Evolutionary conservation across 441 rosid species (phyloP).

Genomic region (Mallotus japonicus): DNA sequence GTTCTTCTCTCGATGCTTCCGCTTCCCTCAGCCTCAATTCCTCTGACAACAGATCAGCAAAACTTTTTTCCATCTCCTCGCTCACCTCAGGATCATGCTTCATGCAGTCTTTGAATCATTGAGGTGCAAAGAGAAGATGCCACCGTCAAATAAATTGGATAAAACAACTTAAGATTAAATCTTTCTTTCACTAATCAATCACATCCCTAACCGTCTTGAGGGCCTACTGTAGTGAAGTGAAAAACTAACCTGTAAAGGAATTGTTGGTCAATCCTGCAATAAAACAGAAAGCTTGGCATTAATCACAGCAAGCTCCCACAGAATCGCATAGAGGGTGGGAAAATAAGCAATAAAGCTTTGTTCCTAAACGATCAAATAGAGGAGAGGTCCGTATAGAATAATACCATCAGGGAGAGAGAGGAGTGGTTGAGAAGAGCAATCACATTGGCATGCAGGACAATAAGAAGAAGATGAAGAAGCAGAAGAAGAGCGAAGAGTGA

Average conservation of each 20-base stretch:
- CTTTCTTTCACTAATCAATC: too few relatives aligned
- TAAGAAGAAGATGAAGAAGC: conserved; percentile 5
- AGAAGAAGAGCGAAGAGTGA: conserved; percentile 30
- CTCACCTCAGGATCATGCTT: conserved; percentile 67
- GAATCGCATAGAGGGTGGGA: too few relatives aligned
- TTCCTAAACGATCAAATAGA: neutral
- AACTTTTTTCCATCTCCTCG: conserved; percentile 63
- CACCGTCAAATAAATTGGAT: neutral
- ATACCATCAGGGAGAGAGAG: conserved; percentile 60
- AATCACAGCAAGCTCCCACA: neutral
- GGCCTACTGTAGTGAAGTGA: too few relatives aligned
- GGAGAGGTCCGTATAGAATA: too few relatives aligned
- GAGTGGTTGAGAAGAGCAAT: conserved; percentile 67
- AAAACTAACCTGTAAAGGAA: conserved; percentile 56
- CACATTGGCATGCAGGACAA: conserved; percentile 66
- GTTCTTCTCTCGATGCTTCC: conserved; percentile 56
- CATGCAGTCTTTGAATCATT: conserved; percentile 45
- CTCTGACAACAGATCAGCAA: conserved; percentile 55
- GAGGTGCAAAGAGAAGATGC: neutral
- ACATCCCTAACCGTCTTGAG: too few relatives aligned
- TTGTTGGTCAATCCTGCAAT: conserved; percentile 60
- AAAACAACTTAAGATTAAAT: neutral
- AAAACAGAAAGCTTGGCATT: conserved; percentile 5
- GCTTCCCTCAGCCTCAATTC: conserved; percentile 71
- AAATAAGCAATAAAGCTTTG: neutral